A percentile compares a stretch with the other conserved stretches of the same genome.
Evolutionary conservation across 306 rosid genomes (phyloP).

Genomic region (Cyclanthera cordifolia): DNA sequence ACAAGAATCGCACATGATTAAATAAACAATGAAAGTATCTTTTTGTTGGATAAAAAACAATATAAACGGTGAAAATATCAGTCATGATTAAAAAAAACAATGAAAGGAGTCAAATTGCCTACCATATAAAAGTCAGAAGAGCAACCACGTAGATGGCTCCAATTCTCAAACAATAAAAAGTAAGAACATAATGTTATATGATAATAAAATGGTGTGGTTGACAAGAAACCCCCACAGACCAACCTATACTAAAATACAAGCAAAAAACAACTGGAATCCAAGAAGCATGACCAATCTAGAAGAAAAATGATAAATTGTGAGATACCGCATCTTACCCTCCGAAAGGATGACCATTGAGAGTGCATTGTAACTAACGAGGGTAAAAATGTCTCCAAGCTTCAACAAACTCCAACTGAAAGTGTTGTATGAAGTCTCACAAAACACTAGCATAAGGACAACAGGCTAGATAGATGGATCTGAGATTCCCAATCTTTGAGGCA

Average conservation of each 20-base stretch:
- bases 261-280: neutral
- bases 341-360: too few species aligned
- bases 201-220: neutral
- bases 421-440: too few species aligned
- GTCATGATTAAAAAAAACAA: conserved; percentile 8
- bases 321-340: neutral
- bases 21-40: too few species aligned
- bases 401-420: too few species aligned
- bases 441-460: too few species aligned
- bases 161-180: neutral
- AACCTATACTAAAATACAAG: neutral
- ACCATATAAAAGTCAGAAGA: neutral
- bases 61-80: neutral
- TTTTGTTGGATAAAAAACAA: too few species aligned
- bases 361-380: too few species aligned
- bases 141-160: neutral
- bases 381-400: too few species aligned
- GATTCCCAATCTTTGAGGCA: too few species aligned
- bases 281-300: neutral
- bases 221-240: neutral
- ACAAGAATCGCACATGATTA: conserved; percentile 14
- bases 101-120: neutral
- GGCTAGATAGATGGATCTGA: too few species aligned
- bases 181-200: neutral
- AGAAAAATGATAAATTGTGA: neutral